Percentiles rank a stretch among this genome's conserved stretches.
phyloP scores from a whole-genome alignment of 225 moss, liverwort and hornwort species.

The Pseudisothecium myosuroides region DNA sequence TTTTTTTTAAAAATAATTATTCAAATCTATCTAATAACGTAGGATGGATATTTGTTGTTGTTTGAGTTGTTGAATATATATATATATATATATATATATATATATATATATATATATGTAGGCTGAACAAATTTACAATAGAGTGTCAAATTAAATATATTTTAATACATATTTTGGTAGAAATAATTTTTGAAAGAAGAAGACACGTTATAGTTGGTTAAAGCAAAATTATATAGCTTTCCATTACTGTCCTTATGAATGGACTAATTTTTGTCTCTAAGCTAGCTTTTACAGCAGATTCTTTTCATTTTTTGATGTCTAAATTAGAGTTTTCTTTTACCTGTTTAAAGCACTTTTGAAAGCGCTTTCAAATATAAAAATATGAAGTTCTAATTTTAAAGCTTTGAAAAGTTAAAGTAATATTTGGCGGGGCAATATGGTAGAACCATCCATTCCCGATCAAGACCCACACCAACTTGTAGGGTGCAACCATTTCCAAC shows the following conservation, averaged over 20 bases:
- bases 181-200: not conserved
- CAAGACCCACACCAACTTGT: too few species aligned
- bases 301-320: not conserved
- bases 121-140: not conserved
- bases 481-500: too few species aligned
- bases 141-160: not conserved
- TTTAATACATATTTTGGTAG: not conserved
- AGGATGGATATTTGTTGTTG: rapidly evolving
- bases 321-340: not conserved
- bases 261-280: not conserved
- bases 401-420: not conserved
- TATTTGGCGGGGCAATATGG: not conserved
- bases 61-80: not conserved
- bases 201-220: not conserved
- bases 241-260: too few species aligned
- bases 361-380: not conserved
- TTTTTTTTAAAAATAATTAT: not conserved
- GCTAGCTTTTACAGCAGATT: not conserved
- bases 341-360: not conserved
- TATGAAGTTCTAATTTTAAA: not conserved
- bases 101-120: too few species aligned
- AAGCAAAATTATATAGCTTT: not conserved
- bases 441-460: too few species aligned
- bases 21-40: rapidly evolving
- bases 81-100: too few species aligned